A percentile compares a stretch with the other conserved stretches of the same genome.
These are phyloP conservation scores for Phytopythium sindhum DNA, from an alignment of 352 stramenopile species.

Conservation along the genomic window DNA sequence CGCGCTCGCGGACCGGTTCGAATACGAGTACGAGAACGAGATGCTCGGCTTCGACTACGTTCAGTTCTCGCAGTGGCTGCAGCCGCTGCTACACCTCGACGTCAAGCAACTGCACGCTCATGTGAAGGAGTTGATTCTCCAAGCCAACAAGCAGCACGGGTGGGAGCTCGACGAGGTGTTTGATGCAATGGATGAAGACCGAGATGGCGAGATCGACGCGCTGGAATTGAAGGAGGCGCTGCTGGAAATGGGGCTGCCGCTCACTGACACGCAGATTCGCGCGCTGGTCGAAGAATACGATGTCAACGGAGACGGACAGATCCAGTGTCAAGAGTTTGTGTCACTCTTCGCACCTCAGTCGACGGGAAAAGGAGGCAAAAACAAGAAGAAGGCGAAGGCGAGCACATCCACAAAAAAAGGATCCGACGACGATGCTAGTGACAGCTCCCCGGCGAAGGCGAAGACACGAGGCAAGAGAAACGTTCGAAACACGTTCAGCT, in stretches of 20 bases:
- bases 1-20: conserved; percentile 48
- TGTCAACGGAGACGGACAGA: conserved; percentile 49
- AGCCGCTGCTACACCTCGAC: conserved; percentile 61
- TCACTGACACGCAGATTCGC: conserved; percentile 62
- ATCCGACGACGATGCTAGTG: neutral
- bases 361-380: conserved; percentile 12
- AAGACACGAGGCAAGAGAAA: conserved; percentile 35
- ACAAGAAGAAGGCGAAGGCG: conserved; percentile 3
- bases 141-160: conserved; percentile 27
- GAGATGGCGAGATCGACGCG: conserved; percentile 46
- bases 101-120: conserved; percentile 46
- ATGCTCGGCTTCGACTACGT: conserved; percentile 62
- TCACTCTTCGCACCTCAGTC: conserved; percentile 31
- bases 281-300: conserved; percentile 69
- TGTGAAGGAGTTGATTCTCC: conserved; percentile 41
- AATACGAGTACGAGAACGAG: conserved; percentile 63
- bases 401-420: conserved; percentile 6
- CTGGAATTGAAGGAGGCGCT: conserved; percentile 56
- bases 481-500: conserved; percentile 67
- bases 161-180: conserved; percentile 62
- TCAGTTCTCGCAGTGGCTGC: conserved; percentile 65
- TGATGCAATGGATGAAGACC: conserved; percentile 53
- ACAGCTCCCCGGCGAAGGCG: conserved; percentile 5
- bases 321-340: conserved; percentile 61
- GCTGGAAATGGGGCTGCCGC: conserved; percentile 55